Evolutionary conservation across 257 asterid species (phyloP), one percentile per base, ranked within the genome.

Genomic region (Galeopsis tetrahit): DNA sequence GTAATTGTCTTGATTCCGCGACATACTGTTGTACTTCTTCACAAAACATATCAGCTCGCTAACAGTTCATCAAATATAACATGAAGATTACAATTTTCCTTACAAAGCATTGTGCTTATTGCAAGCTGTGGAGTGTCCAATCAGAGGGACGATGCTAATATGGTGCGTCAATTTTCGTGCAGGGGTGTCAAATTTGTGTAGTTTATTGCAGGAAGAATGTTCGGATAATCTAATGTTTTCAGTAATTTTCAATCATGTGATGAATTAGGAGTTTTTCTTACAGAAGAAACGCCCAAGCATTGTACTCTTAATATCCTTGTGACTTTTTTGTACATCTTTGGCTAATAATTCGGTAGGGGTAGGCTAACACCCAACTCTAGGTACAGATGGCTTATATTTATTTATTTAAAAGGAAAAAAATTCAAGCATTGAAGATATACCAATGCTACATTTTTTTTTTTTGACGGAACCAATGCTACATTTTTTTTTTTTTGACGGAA

Each of bases 1-100:
- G 59, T n/a, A n/a, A n/a, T 39, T 34, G 55, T 57, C 48, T 69
- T 59, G 46, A 55, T 55, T 61, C 69, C 35, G 62, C 36, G 13
- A 42, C 2, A 9, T 42, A 42, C 13, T 8, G 3, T 42, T 42
- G 10, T 3, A 1, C 48, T 42, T 21, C 28, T 21, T 21, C 28
- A 21, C 28, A 21, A 21, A 21, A 21, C 28, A 21, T 21, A 21
- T 21, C 28, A 21, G 28, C 28, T 21, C 28, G 1, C 28, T 21
- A 21, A 21, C 28, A 21, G 0, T 21, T 21, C 1, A 21, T 21
- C 28, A 21, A 21, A 21, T 21, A 21, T 21, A 21, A 21, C 28
- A 21, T 21, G 28, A 21, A 21, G 1, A 21, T 21, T 21, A 21
- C 28, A 1, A 21, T 21, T 21, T 21, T 21, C 28, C 28, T 21